Base-by-base conservation (phyloP, 2,329 filamentous ascomycete species). In the Arthrinium phaeospermum region DNA sequence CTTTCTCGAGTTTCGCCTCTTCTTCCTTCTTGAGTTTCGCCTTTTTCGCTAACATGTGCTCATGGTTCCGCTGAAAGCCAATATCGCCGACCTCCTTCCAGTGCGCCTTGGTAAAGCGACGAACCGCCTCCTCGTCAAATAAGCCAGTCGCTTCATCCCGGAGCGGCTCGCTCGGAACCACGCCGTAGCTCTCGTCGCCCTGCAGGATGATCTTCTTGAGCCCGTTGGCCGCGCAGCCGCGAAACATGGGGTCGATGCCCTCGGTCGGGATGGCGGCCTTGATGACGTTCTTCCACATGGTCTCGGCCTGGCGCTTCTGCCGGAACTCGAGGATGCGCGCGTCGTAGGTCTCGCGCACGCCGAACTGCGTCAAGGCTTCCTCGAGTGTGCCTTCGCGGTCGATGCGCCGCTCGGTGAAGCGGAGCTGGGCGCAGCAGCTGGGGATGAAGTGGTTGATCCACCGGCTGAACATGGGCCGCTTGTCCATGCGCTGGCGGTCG, bases 361-460 rank as follows among this genome's bases (percentile, higher is more conserved):
- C 80, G 74, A 93, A 93, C 2, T 74, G 77, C 0, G 76, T 78
- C 41, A 93, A 86, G 0, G 89, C 91, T 69, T 89, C 85, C 0
- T 85, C 76, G 0, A 86, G 85, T 1, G 92, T 83, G 5, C 83
- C 70, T 8, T 86, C 81, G 30, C 91, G 83, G 1, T 78, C 80
- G 1, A 77, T 75, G 0, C 24, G 51, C 1, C 27, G 69, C 75
- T 45, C 74, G 76, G 30, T 68, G 71, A 84, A 86, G 1, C 80
- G 80, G 0, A 82, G 82, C 34, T 84, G 72, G 0, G 81, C 80
- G 1, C 85, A 82, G 72, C 88, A 88, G 2, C 77, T 77, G 0
- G 91, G 90, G n/a, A 92, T 80, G 74, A 89, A 94, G 6, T 91
- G 88, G 1, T 91, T 85, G 5, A 91, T 79, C 87, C 92, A 95